phyloP scores from a whole-genome alignment of 257 asterid genomes.

The Handroanthus guayacan region DNA sequence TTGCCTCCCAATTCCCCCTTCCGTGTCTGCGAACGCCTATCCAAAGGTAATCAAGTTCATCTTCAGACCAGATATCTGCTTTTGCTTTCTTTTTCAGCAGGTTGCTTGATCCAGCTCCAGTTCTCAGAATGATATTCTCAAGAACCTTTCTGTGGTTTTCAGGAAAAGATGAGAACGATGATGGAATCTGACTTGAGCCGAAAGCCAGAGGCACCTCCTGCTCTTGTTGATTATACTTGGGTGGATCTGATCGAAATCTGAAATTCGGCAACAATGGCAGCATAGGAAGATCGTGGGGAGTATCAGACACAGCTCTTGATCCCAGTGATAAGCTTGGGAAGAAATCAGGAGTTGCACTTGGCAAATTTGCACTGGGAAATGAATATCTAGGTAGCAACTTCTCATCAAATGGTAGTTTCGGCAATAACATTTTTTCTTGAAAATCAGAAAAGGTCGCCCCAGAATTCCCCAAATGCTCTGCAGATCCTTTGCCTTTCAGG shows the following conservation, averaged over 20 bases:
- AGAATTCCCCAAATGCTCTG: slow-evolving; percentile 54
- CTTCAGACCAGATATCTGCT: slow-evolving; percentile 87
- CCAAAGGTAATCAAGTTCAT: slow-evolving; percentile 96
- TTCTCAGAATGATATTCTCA: slow-evolving; percentile 74
- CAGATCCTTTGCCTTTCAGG: slow-evolving; percentile 67
- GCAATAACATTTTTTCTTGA: slow-evolving; percentile 73
- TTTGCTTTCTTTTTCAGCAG: slow-evolving; percentile 56
- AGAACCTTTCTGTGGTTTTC: slow-evolving; percentile 87
- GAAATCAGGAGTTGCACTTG: slow-evolving; percentile 56
- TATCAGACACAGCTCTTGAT: slow-evolving; percentile 55
- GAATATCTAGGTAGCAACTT: slow-evolving; percentile 73
- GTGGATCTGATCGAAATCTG: slow-evolving; percentile 60
- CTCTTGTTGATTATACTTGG: slow-evolving; percentile 63
- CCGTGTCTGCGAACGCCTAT: slow-evolving; percentile 96
- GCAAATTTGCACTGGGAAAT: slow-evolving; percentile 54
- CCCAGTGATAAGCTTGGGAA: slow-evolving; percentile 84
- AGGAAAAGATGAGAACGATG: slow-evolving; percentile 73
- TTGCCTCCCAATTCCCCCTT: slow-evolving; percentile 89
- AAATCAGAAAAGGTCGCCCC: slow-evolving; percentile 60
- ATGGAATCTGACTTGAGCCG: slow-evolving; percentile 63
- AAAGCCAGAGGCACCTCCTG: slow-evolving; percentile 60
- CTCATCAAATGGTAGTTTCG: slow-evolving; percentile 76
- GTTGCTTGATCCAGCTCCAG: slow-evolving; percentile 74
- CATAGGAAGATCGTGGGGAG: slow-evolving; percentile 56
- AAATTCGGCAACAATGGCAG: slow-evolving; percentile 77